phyloP scores from a whole-genome alignment of 345 rosid species.

The Erysimum cheiranthoides region DNA sequence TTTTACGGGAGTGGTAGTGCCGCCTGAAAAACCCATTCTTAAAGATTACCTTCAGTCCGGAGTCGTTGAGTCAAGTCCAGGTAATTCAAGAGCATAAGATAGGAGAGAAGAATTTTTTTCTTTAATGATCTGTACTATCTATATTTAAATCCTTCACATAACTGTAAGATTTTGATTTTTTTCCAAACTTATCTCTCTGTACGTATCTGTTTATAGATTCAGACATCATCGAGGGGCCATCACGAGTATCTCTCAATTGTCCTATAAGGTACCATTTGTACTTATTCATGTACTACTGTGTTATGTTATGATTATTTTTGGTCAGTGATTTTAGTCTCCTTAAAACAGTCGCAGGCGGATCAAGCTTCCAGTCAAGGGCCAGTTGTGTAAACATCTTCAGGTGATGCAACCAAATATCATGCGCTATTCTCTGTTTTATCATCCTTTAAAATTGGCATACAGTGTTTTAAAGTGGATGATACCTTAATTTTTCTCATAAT shows the following conservation, averaged over 20 bases:
- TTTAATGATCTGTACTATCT: background rate
- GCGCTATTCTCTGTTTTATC: constrained; percentile 5
- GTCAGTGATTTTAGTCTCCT: constrained; percentile 16
- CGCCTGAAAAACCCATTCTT: constrained; percentile 53
- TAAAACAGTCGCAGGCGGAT: constrained; percentile 72
- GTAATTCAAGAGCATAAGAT: constrained; percentile 48
- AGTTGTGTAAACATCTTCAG: constrained; percentile 91
- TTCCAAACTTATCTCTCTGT: constrained; percentile 1
- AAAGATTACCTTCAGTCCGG: constrained; percentile 61
- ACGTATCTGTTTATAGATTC: constrained; percentile 52
- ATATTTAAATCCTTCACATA: constrained; percentile 5
- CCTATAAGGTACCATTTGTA: constrained; percentile 71
- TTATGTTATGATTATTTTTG: constrained; percentile 7
- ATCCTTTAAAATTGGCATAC: background rate
- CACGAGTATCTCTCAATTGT: constrained; percentile 84
- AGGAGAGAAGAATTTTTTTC: background rate
- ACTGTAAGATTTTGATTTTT: background rate
- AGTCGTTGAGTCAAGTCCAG: constrained; percentile 56
- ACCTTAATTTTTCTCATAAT: too few relatives aligned
- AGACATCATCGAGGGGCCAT: constrained; percentile 89
- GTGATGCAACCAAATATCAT: constrained; percentile 46
- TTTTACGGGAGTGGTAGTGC: constrained; percentile 55
- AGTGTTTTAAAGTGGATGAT: background rate
- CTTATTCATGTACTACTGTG: constrained; percentile 5
- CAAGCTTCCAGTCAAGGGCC: constrained; percentile 82